These are phyloP conservation scores for Metschnikowia drakensbergensis DNA, from an alignment of 805 yeast genomes.

Conservation along the genomic window DNA sequence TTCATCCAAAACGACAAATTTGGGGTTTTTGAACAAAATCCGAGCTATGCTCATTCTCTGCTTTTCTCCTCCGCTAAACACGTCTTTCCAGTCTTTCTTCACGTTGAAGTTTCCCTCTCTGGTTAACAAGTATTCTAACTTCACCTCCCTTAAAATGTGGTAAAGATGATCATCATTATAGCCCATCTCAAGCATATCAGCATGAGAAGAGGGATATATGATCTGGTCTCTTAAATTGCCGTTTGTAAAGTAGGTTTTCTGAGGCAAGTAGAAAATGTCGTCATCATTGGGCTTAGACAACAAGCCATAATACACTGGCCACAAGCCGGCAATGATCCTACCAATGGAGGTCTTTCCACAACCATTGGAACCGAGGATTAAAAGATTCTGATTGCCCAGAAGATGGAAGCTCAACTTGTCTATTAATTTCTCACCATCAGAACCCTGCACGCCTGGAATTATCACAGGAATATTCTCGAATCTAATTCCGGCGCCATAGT, in stretches of 20 bases:
- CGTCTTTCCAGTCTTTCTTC: conserved; percentile 76
- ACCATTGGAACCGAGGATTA: conserved; percentile 85
- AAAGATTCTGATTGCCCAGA: conserved; percentile 57
- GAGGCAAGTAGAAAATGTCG: conserved; percentile 78
- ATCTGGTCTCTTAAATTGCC: conserved; percentile 90
- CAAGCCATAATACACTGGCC: conserved; percentile 87
- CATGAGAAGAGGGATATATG: conserved; percentile 77
- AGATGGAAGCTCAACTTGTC: conserved; percentile 58
- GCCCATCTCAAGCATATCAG: conserved; percentile 72
- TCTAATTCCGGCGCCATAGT: conserved; percentile 68
- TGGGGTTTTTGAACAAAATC: conserved; percentile 72
- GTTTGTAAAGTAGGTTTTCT: conserved; percentile 74
- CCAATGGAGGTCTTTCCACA: conserved; percentile 87
- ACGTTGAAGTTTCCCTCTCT: conserved; percentile 58
- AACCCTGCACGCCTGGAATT: conserved; percentile 65
- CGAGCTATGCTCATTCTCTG: conserved; percentile 89
- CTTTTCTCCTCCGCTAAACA: conserved; percentile 95
- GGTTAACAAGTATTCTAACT: conserved; percentile 71
- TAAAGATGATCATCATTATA: conserved; percentile 65
- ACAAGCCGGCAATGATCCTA: conserved; percentile 77
- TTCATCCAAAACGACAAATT: conserved; percentile 82
- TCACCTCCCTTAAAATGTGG: conserved; percentile 68
- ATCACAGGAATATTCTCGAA: conserved; percentile 80
- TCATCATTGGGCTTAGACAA: conserved; percentile 69
- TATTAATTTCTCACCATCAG: conserved; percentile 58